Evolutionary conservation across 495 filamentous ascomycete genomes (phyloP).

Genomic region (Trichoderma asperelloides): DNA sequence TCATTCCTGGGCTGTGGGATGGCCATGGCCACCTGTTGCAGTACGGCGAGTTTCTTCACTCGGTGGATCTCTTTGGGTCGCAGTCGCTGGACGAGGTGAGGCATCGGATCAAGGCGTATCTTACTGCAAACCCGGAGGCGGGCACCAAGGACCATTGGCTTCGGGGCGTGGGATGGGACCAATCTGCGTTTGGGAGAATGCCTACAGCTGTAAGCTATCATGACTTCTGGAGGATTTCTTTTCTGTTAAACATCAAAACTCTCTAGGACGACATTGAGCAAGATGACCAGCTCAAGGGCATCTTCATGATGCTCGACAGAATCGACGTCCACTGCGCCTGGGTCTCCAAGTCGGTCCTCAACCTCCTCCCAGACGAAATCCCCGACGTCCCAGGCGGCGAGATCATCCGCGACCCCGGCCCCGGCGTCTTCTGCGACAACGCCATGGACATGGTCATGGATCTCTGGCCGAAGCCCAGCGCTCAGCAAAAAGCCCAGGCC

Average conservation of each 20-base stretch:
- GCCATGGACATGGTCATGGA: slow-evolving; percentile 51
- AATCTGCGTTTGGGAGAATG: slow-evolving; percentile 50
- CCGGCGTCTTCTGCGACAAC: slow-evolving; percentile 64
- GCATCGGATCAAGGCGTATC: slow-evolving; percentile 35
- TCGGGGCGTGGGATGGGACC: slow-evolving; percentile 58
- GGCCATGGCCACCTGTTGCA: slow-evolving; percentile 54
- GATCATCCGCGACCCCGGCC: slow-evolving; percentile 43
- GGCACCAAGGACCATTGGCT: slow-evolving; percentile 46
- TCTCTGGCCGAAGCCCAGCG: slow-evolving; percentile 44
- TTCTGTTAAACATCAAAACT: background rate
- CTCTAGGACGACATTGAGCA: slow-evolving; percentile 40
- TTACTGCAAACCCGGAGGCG: slow-evolving; percentile 26
- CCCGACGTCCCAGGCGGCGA: slow-evolving; percentile 51
- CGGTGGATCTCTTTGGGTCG: slow-evolving; percentile 49
- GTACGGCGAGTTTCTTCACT: slow-evolving; percentile 56
- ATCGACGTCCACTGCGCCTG: slow-evolving; percentile 58
- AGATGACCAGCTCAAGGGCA: slow-evolving; percentile 38
- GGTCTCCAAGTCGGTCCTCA: slow-evolving; percentile 51
- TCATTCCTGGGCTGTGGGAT: slow-evolving; percentile 55
- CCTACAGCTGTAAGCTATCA: slow-evolving; percentile 43
- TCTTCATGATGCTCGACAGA: slow-evolving; percentile 58
- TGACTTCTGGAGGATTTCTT: background rate
- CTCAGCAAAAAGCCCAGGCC: slow-evolving; percentile 36
- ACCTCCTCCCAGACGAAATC: slow-evolving; percentile 41
- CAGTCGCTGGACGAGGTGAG: slow-evolving; percentile 40